These are phyloP conservation scores for Sungouiozyma ichnusensis DNA, from an alignment of 805 yeast species.

Conservation along the genomic window DNA sequence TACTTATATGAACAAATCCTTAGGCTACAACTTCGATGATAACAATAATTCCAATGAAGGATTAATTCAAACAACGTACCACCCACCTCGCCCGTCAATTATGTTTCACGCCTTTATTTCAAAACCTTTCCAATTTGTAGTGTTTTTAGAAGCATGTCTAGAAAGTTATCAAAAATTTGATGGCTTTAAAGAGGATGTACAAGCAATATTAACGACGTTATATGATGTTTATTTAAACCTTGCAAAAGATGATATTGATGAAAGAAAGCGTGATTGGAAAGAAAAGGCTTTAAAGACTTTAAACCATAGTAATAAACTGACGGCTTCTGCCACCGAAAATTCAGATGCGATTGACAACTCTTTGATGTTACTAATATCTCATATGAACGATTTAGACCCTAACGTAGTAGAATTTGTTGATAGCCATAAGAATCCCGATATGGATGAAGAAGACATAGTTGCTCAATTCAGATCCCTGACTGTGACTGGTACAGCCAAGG, in stretches of 20 bases:
- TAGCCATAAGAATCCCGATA: conserved; percentile 32
- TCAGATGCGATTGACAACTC: conserved; percentile 20
- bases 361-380: conserved; percentile 30
- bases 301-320: conserved; percentile 34
- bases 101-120: conserved; percentile 81
- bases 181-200: conserved; percentile 55
- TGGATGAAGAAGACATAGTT: conserved; percentile 25
- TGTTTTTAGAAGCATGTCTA: conserved; percentile 83
- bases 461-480: conserved; percentile 41
- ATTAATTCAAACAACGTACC: conserved; percentile 44
- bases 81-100: conserved; percentile 83
- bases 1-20: conserved; percentile 36
- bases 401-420: conserved; percentile 11
- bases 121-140: conserved; percentile 80
- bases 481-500: conserved; percentile 45
- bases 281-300: conserved; percentile 50
- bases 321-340: conserved; percentile 38
- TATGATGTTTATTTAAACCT: conserved; percentile 70
- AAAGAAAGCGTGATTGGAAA: conserved; percentile 46
- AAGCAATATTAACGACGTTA: conserved; percentile 64
- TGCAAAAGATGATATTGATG: conserved; percentile 33
- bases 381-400: conserved; percentile 28
- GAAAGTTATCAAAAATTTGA: conserved; percentile 69
- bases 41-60: conserved; percentile 4
- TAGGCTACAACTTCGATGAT: conserved; percentile 13